Evolutionary conservation across 73 alveolate genomes (phyloP).

Genomic region (Paramecium bursaria): DNA sequence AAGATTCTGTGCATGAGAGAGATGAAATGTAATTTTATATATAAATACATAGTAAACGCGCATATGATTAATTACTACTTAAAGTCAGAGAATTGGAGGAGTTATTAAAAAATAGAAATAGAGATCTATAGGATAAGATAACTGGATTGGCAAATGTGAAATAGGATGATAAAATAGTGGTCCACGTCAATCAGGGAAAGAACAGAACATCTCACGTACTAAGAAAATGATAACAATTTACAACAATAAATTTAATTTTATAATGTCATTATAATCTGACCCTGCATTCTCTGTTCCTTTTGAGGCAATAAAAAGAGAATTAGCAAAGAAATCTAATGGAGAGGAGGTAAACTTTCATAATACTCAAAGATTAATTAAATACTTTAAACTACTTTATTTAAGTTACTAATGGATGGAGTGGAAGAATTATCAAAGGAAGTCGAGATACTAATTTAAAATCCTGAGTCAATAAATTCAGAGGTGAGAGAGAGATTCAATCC

Average conservation of each 20-base stretch:
- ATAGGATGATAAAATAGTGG: slow-evolving; percentile 52
- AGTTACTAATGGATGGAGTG: slow-evolving; percentile 63
- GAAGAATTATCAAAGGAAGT: slow-evolving; percentile 66
- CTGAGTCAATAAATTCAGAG: slow-evolving; percentile 62
- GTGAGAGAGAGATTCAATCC: slow-evolving; percentile 70
- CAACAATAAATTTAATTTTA: too few relatives aligned
- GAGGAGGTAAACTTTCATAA: slow-evolving; percentile 5
- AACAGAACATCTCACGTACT: slow-evolving; percentile 46
- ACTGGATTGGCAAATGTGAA: background rate
- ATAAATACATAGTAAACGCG: background rate
- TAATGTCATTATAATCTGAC: too few relatives aligned
- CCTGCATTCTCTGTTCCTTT: slow-evolving; percentile 26
- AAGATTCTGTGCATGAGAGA: slow-evolving; percentile 8
- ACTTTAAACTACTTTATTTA: slow-evolving; percentile 11
- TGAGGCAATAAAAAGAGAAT: slow-evolving; percentile 27
- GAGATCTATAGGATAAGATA: slow-evolving; percentile 39
- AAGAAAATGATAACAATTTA: slow-evolving; percentile 22
- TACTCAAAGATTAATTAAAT: slow-evolving; percentile 13
- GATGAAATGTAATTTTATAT: slow-evolving; percentile 6
- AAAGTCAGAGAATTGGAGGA: slow-evolving; percentile 47
- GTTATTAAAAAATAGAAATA: slow-evolving; percentile 29
- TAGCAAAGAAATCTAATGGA: slow-evolving; percentile 27
- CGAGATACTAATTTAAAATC: slow-evolving; percentile 51
- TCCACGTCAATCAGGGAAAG: slow-evolving; percentile 31
- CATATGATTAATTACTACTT: slow-evolving; percentile 11